Evolutionary conservation across 306 rosid genomes (phyloP).

Genomic region (Cicer judaicum): DNA sequence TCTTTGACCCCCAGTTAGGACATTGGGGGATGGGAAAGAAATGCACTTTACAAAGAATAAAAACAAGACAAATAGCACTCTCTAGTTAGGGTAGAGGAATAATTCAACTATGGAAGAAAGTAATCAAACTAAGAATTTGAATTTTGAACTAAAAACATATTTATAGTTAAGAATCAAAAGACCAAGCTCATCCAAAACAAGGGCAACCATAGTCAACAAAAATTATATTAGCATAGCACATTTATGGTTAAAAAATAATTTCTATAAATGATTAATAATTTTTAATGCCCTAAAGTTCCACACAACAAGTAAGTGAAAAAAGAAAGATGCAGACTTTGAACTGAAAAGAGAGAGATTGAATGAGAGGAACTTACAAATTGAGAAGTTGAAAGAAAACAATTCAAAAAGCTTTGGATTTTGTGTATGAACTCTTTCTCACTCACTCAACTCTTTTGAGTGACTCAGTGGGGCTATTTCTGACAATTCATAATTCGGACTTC

Average conservation of each 20-base stretch:
- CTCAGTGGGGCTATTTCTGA: conserved; percentile 39
- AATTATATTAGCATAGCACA: conserved; percentile 19
- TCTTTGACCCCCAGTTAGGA: too few species aligned
- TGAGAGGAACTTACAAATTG: conserved; percentile 55
- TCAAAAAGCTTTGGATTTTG: conserved; percentile 42
- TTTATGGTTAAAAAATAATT: conserved; percentile 12
- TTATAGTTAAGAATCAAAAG: background rate
- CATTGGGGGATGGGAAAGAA: background rate
- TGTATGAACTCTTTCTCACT: background rate
- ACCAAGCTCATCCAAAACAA: background rate
- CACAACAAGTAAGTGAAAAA: conserved; percentile 23
- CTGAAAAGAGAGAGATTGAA: conserved; percentile 3
- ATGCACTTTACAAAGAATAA: background rate
- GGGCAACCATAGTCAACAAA: background rate
- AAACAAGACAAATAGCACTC: conserved; percentile 15
- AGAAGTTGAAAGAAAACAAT: conserved; percentile 40
- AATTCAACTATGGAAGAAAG: background rate
- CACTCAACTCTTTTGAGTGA: background rate
- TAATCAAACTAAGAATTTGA: background rate
- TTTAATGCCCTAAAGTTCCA: conserved; percentile 53
- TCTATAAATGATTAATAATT: background rate
- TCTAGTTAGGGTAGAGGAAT: background rate
- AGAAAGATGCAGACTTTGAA: background rate
- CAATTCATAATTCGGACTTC: conserved; percentile 65
- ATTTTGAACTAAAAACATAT: conserved; percentile 10